Conservation (phyloP, 2,329 filamentous ascomycete genomes). For the Monosporascus sp. region DNA sequence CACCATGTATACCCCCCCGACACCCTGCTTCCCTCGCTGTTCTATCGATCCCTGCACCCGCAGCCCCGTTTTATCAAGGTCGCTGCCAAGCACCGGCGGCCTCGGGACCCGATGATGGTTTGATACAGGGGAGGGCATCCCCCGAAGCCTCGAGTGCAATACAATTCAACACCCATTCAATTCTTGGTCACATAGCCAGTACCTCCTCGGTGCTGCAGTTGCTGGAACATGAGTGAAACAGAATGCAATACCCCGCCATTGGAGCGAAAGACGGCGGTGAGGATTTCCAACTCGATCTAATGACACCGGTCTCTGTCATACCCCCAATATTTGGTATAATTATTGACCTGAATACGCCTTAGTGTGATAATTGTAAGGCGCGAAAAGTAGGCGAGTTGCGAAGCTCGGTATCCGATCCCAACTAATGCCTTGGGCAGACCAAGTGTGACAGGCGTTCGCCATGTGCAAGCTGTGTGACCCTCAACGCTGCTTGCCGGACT, state of each 20-base stretch:
- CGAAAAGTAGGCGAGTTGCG: slow-evolving; percentile 16
- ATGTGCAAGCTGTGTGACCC: slow-evolving; percentile 25
- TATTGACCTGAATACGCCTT: slow-evolving; percentile 1
- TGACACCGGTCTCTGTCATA: background rate
- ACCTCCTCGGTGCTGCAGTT: background rate
- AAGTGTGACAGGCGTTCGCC: slow-evolving; percentile 24
- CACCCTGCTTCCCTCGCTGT: background rate
- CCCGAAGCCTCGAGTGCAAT: background rate
- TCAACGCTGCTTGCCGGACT: slow-evolving; percentile 21
- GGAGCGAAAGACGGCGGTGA: slow-evolving; percentile 21
- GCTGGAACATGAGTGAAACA: slow-evolving; percentile 15
- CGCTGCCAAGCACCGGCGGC: slow-evolving; percentile 7
- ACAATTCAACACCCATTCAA: slow-evolving; percentile 1
- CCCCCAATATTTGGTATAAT: background rate
- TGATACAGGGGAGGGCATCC: background rate
- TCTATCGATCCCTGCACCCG: background rate
- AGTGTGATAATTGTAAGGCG: slow-evolving; percentile 24
- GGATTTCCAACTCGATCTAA: slow-evolving; percentile 2
- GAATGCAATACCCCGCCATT: slow-evolving; percentile 8
- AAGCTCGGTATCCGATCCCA: background rate
- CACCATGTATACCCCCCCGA: no score
- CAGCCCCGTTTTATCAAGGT: no score
- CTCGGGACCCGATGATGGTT: slow-evolving; percentile 12
- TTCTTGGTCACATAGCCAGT: background rate
- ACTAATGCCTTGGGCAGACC: slow-evolving; percentile 13